phyloP scores from a whole-genome alignment of 2,329 filamentous ascomycete genomes.

The Neurospora sp. region DNA sequence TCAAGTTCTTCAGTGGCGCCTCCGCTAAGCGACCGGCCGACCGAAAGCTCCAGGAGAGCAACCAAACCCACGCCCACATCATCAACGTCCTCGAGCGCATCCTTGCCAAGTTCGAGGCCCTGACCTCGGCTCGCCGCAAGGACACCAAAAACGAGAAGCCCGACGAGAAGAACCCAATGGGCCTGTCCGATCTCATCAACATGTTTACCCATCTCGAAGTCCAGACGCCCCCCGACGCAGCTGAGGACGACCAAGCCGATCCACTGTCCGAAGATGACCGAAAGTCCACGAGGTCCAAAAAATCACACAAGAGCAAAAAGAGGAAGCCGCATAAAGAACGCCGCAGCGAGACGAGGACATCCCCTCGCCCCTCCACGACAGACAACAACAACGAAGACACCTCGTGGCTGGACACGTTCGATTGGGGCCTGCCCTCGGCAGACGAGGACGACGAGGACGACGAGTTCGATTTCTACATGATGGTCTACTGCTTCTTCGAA shows the following conservation, averaged over 20 bases:
- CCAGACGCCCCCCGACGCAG: constrained; percentile 12
- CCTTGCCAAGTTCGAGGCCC: constrained; percentile 12
- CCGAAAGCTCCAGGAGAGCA: constrained; percentile 15
- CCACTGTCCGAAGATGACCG: neutral
- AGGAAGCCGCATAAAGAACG: constrained; percentile 4
- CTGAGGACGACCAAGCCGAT: constrained; percentile 5
- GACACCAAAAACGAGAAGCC: constrained; percentile 1
- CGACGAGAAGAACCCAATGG: constrained; percentile 3
- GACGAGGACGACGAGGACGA: constrained; percentile 15
- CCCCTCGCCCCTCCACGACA: constrained; percentile 1
- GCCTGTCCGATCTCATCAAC: constrained; percentile 17
- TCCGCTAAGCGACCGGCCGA: constrained; percentile 11
- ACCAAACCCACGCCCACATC: constrained; percentile 18
- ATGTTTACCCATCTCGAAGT: constrained; percentile 20
- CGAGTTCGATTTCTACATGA: constrained; percentile 23
- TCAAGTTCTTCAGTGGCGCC: constrained; percentile 14
- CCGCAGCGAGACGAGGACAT: constrained; percentile 5
- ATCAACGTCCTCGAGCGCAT: constrained; percentile 20
- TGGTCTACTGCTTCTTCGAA: constrained; percentile 26
- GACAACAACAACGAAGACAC: neutral
- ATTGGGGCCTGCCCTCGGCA: constrained; percentile 12
- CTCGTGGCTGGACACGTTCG: constrained; percentile 17
- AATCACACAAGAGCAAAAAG: constrained; percentile 10
- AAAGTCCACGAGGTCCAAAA: neutral
- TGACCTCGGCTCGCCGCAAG: constrained; percentile 8